Conservation (phyloP, 352 stramenopile species). For the Paralagenidium karlingii region DNA sequence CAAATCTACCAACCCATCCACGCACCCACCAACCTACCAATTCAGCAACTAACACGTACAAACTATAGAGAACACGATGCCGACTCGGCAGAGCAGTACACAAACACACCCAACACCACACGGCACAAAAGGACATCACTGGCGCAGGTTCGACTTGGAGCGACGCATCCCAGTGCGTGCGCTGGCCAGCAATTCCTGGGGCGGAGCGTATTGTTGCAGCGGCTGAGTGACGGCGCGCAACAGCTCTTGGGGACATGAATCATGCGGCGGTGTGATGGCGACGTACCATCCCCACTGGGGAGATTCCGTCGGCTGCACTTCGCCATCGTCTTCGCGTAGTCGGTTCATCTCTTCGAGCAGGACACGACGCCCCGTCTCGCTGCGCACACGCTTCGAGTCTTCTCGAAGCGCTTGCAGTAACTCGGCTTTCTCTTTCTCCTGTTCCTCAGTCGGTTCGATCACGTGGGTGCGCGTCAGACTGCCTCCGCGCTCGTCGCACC, state of each 20-base stretch:
- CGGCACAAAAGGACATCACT: too few species aligned
- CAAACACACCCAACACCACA: too few species aligned
- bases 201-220: not conserved
- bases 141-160: conserved; percentile 10
- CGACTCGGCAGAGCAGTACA: too few species aligned
- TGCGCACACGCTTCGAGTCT: conserved; percentile 3
- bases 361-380: too few species aligned
- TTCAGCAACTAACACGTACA: too few species aligned
- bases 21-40: too few species aligned
- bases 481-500: conserved; percentile 70
- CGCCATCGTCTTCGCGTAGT: not conserved
- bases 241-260: conserved; percentile 8
- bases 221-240: conserved; percentile 7
- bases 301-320: conserved; percentile 37
- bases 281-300: conserved; percentile 84
- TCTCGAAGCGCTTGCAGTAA: not conserved
- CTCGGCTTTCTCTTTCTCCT: conserved; percentile 2
- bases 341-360: not conserved
- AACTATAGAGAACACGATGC: too few species aligned
- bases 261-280: conserved; percentile 67
- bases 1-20: too few species aligned
- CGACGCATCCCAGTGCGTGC: conserved; percentile 3
- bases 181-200: not conserved
- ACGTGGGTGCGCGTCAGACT: conserved; percentile 69
- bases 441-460: too few species aligned